Percentiles rank a stretch among this genome's conserved stretches.
These are phyloP conservation scores for Tolypocladium nubicola DNA, from an alignment of 2,329 filamentous ascomycete genomes.

Conservation along the genomic window DNA sequence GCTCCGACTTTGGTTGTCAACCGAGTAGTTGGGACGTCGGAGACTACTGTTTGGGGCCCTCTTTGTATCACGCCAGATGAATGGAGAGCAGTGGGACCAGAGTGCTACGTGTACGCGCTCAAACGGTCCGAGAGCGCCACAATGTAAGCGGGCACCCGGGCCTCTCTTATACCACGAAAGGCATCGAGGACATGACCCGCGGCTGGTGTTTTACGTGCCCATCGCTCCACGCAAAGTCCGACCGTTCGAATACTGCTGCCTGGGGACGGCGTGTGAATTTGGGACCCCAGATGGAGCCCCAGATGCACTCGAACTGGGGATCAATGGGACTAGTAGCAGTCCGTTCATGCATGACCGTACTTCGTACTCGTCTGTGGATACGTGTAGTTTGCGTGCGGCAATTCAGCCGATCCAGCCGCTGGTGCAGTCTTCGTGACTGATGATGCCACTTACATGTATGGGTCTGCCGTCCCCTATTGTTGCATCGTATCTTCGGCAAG, in stretches of 20 bases:
- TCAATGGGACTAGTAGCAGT: background rate
- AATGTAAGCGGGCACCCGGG: background rate
- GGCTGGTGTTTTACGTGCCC: background rate
- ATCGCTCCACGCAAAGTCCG: background rate
- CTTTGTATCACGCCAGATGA: background rate
- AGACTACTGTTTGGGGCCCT: background rate
- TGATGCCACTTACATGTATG: background rate
- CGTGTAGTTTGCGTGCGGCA: background rate
- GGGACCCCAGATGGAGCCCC: slow-evolving; percentile 4
- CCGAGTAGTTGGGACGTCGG: background rate
- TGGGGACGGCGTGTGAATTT: background rate
- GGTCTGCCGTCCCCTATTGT: background rate
- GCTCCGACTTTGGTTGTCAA: background rate
- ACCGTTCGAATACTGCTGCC: background rate
- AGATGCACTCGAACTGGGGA: background rate
- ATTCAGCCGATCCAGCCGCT: background rate
- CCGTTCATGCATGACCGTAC: too few relatives aligned
- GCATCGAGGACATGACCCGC: background rate
- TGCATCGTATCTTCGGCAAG: background rate
- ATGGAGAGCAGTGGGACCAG: background rate
- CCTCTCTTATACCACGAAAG: background rate
- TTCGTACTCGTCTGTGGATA: too few relatives aligned
- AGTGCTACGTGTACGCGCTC: background rate
- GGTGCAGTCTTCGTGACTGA: background rate
- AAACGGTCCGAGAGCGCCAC: background rate